phyloP scores from a whole-genome alignment of 2,329 filamentous ascomycete genomes.

The Elsinoe australis region DNA sequence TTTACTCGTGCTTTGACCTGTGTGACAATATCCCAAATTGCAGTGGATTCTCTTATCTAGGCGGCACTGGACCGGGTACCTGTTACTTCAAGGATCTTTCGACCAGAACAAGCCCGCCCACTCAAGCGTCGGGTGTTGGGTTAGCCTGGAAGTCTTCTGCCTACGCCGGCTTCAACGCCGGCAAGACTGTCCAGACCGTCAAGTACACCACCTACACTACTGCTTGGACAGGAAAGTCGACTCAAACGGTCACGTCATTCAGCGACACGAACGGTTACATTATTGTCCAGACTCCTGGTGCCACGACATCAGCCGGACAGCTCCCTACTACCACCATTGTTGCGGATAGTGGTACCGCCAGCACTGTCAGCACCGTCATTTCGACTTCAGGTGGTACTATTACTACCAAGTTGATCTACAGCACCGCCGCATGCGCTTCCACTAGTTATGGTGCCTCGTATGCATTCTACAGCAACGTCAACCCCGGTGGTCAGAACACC shows the following conservation, averaged over 20 bases:
- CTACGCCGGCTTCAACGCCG: conserved; percentile 19
- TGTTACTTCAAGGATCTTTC: conserved; percentile 20
- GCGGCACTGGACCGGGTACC: conserved; percentile 7
- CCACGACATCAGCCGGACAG: neutral
- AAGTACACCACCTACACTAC: conserved; percentile 18
- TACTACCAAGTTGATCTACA: conserved; percentile 4
- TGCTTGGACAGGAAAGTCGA: conserved; percentile 19
- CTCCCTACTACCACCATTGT: neutral
- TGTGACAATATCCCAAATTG: conserved; percentile 18
- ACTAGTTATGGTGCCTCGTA: neutral
- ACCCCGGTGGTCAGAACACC: conserved; percentile 18
- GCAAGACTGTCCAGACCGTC: conserved; percentile 15
- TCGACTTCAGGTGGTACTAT: conserved; percentile 2
- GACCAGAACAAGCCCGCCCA: conserved; percentile 4
- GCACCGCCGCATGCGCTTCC: neutral
- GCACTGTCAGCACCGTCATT: neutral
- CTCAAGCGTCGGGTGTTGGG: conserved; percentile 8
- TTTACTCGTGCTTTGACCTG: conserved; percentile 21
- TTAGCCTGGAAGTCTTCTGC: conserved; percentile 17
- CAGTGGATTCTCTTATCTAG: conserved; percentile 19
- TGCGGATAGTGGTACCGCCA: neutral
- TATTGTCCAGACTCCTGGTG: conserved; percentile 17
- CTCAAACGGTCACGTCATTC: conserved; percentile 16
- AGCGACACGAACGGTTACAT: conserved; percentile 17
- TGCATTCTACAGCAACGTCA: conserved; percentile 16